These are phyloP conservation scores for Mortierella sp. DNA, from an alignment of 371 early-diverging fungal genomes.

Conservation along the genomic window DNA sequence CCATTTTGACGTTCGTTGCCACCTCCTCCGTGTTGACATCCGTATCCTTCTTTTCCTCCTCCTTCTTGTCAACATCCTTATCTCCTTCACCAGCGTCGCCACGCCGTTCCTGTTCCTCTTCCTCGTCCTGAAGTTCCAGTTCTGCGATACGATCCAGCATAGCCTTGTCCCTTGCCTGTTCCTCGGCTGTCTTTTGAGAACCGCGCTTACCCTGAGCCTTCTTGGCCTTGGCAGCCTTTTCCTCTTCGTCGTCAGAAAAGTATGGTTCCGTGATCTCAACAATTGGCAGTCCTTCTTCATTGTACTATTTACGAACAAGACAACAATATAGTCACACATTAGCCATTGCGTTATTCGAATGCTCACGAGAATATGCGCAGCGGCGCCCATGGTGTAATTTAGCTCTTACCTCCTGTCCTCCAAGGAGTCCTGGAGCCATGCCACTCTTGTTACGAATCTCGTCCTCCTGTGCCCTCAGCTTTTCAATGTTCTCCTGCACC, in stretches of 20 bases:
- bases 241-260: constrained; percentile 72
- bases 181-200: constrained; percentile 62
- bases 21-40: constrained; percentile 42
- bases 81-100: constrained; percentile 61
- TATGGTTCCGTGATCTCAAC: constrained; percentile 89
- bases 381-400: background rate
- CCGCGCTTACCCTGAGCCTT: constrained; percentile 16
- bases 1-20: constrained; percentile 34
- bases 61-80: too few relatives aligned
- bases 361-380: background rate
- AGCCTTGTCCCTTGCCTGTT: constrained; percentile 65
- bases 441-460: constrained; percentile 58
- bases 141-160: constrained; percentile 65
- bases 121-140: constrained; percentile 56
- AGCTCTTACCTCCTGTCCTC: constrained; percentile 37
- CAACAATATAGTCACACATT: background rate
- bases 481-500: constrained; percentile 72
- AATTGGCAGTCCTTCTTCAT: constrained; percentile 91
- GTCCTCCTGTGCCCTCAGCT: constrained; percentile 67
- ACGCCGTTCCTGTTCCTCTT: constrained; percentile 67
- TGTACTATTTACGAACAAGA: constrained; percentile 59
- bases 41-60: constrained; percentile 53
- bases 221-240: constrained; percentile 47
- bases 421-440: constrained; percentile 59
- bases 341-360: background rate